These are phyloP conservation scores for Aspergillus tubingensis DNA, from an alignment of 2,329 filamentous ascomycete species.

Conservation along the genomic window DNA sequence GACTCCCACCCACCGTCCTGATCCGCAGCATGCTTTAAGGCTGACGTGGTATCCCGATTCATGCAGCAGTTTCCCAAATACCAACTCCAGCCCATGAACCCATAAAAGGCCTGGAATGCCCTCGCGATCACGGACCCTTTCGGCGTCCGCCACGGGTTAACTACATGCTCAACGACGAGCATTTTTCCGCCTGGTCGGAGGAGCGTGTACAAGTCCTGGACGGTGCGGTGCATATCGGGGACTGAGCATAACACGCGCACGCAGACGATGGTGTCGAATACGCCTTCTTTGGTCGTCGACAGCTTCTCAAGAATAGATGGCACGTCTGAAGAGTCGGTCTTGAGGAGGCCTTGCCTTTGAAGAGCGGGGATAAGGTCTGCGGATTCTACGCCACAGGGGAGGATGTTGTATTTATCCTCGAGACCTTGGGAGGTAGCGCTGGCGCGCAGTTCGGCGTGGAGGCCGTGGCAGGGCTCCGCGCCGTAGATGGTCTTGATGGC, in stretches of 20 bases:
- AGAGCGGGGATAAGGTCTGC: slow-evolving; percentile 50
- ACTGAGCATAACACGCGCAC: slow-evolving; percentile 59
- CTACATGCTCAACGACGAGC: slow-evolving; percentile 59
- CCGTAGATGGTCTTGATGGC: slow-evolving; percentile 55
- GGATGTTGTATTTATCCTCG: slow-evolving; percentile 51
- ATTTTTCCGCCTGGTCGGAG: slow-evolving; percentile 58
- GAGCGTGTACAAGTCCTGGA: slow-evolving; percentile 51
- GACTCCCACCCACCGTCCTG: slow-evolving; percentile 51
- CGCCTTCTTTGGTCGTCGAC: slow-evolving; percentile 14
- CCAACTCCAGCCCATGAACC: slow-evolving; percentile 52
- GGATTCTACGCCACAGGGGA: slow-evolving; percentile 52
- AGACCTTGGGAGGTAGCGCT: slow-evolving; percentile 47
- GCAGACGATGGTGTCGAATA: slow-evolving; percentile 59
- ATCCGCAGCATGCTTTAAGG: slow-evolving; percentile 45
- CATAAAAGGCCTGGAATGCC: slow-evolving; percentile 50
- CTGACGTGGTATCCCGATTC: slow-evolving; percentile 50
- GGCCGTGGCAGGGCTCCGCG: slow-evolving; percentile 53
- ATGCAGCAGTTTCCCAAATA: slow-evolving; percentile 56
- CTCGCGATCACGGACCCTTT: slow-evolving; percentile 50
- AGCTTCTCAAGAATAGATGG: background rate
- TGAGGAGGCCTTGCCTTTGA: slow-evolving; percentile 44
- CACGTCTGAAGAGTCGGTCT: slow-evolving; percentile 11
- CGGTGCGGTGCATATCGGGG: slow-evolving; percentile 49
- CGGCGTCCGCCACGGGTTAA: slow-evolving; percentile 52
- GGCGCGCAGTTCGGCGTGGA: slow-evolving; percentile 49